phyloP scores from a whole-genome alignment of 805 yeast species.

The Hermanozyma aechmeae region DNA sequence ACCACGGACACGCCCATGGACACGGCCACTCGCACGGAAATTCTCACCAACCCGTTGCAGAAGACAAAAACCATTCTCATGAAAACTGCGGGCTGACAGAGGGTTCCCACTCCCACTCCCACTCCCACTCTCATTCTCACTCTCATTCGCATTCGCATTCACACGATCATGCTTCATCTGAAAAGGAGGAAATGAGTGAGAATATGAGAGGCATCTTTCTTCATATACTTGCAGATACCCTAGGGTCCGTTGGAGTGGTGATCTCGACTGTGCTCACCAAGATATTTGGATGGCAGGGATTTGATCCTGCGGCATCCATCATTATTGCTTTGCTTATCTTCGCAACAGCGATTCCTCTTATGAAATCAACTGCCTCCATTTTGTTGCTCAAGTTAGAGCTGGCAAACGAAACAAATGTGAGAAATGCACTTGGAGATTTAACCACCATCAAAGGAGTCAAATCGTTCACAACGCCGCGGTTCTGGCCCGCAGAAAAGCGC shows the following conservation, averaged over 20 bases:
- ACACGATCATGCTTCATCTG: constrained; percentile 2
- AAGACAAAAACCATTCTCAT: too few species aligned
- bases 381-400: constrained; percentile 55
- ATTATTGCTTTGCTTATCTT: constrained; percentile 77
- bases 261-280: constrained; percentile 74
- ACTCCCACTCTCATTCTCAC: constrained; percentile 16
- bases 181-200: constrained; percentile 26
- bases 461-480: constrained; percentile 81
- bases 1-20: constrained; percentile 58
- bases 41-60: too few species aligned
- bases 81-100: too few species aligned
- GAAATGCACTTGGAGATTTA: constrained; percentile 60
- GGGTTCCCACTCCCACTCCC: constrained; percentile 25
- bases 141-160: constrained; percentile 7
- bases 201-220: constrained; percentile 92
- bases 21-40: constrained; percentile 39
- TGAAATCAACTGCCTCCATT: constrained; percentile 70
- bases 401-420: constrained; percentile 51
- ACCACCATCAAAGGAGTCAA: constrained; percentile 68
- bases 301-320: constrained; percentile 89
- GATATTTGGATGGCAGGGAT: constrained; percentile 57
- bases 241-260: constrained; percentile 97
- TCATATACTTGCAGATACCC: constrained; percentile 89
- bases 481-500: constrained; percentile 56
- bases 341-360: constrained; percentile 72